Percentiles rank a stretch among this genome's conserved stretches.
phyloP scores from a whole-genome alignment of 2,329 filamentous ascomycete genomes.

The Triangularia setosa region DNA sequence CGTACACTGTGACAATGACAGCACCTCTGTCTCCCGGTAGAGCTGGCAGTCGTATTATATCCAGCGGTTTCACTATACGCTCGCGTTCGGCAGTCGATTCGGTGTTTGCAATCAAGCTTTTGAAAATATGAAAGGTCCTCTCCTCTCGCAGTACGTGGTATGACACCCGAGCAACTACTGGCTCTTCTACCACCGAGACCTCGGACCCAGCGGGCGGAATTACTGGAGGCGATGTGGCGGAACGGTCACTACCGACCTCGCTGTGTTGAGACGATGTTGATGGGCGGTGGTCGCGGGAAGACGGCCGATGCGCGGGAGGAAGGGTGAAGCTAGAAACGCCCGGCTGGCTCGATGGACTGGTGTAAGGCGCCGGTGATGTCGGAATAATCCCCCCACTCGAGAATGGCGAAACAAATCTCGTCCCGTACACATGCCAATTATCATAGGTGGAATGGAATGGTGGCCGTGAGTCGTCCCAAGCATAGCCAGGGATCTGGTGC shows the following conservation, averaged over 20 bases:
- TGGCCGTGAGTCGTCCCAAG: conserved; percentile 64
- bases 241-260: conserved; percentile 39
- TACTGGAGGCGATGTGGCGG: conserved; percentile 28
- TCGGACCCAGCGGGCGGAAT: conserved; percentile 37
- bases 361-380: background rate
- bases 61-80: conserved; percentile 77
- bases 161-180: conserved; percentile 77
- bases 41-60: conserved; percentile 68
- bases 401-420: conserved; percentile 51
- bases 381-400: conserved; percentile 33
- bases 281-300: background rate
- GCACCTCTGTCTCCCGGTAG: conserved; percentile 64
- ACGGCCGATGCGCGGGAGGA: conserved; percentile 33
- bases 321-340: conserved; percentile 43
- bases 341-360: conserved; percentile 24
- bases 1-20: conserved; percentile 78
- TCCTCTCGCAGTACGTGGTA: conserved; percentile 80
- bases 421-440: conserved; percentile 75
- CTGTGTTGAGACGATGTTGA: conserved; percentile 32
- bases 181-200: conserved; percentile 53
- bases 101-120: conserved; percentile 63
- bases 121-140: conserved; percentile 79
- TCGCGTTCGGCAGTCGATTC: conserved; percentile 60
- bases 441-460: conserved; percentile 72
- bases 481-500: conserved; percentile 68